Conservation (phyloP, 2,329 filamentous ascomycete genomes). For the Colletotrichum lini region DNA sequence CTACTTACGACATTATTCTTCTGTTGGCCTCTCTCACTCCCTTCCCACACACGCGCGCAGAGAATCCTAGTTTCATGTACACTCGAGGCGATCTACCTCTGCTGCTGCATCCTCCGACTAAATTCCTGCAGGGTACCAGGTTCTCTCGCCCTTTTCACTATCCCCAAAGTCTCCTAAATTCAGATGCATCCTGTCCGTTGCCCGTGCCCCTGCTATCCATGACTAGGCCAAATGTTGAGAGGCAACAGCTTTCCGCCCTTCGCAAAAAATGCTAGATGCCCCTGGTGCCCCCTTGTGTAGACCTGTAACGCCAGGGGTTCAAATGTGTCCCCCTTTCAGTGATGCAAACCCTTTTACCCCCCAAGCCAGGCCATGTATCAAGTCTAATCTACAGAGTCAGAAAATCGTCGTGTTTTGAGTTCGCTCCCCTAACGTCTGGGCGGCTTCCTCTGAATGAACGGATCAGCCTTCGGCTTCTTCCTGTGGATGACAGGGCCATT, state of each 20-base stretch:
- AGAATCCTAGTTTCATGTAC: constrained; percentile 13
- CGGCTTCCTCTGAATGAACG: constrained; percentile 60
- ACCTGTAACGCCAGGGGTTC: constrained; percentile 38
- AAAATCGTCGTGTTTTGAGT: constrained; percentile 26
- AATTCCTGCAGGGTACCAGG: background rate
- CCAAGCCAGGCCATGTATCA: constrained; percentile 19
- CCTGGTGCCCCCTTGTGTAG: constrained; percentile 19
- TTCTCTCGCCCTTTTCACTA: background rate
- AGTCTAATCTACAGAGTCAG: constrained; percentile 35
- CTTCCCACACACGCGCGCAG: constrained; percentile 17
- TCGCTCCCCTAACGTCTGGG: constrained; percentile 40
- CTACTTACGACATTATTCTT: constrained; percentile 9
- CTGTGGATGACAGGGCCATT: constrained; percentile 45
- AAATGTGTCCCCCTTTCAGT: constrained; percentile 22
- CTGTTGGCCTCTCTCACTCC: constrained; percentile 12
- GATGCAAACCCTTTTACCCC: constrained; percentile 27
- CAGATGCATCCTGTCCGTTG: constrained; percentile 8
- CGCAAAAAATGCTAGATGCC: constrained; percentile 17
- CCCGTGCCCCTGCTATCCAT: background rate
- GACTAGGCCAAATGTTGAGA: constrained; percentile 30
- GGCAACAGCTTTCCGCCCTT: constrained; percentile 19
- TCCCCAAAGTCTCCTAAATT: constrained; percentile 7
- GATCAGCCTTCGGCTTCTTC: constrained; percentile 60
- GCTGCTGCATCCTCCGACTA: background rate
- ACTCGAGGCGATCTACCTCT: background rate